Evolutionary conservation across 768 basidiomycete genomes (phyloP), one percentile per base, ranked within the genome.

Genomic region (Hericium rajendrae): DNA sequence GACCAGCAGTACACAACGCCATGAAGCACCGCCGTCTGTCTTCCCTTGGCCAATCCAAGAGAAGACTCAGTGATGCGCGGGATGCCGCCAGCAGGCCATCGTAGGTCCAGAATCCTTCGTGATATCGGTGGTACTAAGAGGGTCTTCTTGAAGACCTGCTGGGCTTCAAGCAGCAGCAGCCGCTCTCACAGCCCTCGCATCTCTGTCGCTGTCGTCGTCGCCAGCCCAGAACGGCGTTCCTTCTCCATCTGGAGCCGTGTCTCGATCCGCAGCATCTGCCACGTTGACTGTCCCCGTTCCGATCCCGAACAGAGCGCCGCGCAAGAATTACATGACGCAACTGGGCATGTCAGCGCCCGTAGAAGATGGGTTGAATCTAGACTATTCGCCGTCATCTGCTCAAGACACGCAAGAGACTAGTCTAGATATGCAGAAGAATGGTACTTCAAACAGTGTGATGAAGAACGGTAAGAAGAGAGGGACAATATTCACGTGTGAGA

Each of bases 401-500:
- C 54, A n/a, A 54, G 62, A 55, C 55, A 60, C 38, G 26, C 58
- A 55, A 43, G 52, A 9, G 52, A 39, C 48, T 56, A 60, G 39
- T n/a, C 57, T 4, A 55, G 68, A 69, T 49, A 54, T 65, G 11
- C 32, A 32, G 32, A 63, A 63, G 39, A 63, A 56, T 15, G 62
- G 64, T 54, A 65, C 60, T 28, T 68, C 69, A n/a, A 32, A 15
- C 52, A 64, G 67, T 37, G 68, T 71, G 54, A 64, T 59, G 39
- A 65, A 72, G 69, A 65, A 56, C 39, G 78, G 78, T 46, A 91
- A 85, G 78, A 91, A 91, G 72, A 82, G 89, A 57, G 92, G 91
- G 2, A 81, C 86, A 55, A 85, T 88, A 57, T 93, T 91, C 74
- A 86, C 84, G 60, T 97, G 94, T 73, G 94, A 97, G 74, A 91